Conservation (phyloP, 208 protist species). For the Naegleria fowleri region DNA sequence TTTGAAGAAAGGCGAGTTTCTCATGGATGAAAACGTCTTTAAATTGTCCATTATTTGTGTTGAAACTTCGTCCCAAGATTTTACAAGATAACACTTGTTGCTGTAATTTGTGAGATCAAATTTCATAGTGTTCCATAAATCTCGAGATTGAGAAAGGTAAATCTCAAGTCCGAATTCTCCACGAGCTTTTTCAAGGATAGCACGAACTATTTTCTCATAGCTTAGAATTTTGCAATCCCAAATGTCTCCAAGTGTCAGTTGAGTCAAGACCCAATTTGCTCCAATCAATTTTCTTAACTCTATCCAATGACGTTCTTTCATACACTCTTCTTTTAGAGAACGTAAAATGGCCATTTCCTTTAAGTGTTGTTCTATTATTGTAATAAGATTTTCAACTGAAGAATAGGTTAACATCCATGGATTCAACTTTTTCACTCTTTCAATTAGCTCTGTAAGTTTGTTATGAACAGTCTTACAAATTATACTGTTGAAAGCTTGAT, state of each 20-base stretch:
- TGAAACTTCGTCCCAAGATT: slow-evolving; percentile 94
- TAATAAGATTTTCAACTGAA: slow-evolving; percentile 51
- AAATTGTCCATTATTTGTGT: slow-evolving; percentile 85
- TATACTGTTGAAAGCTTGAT: slow-evolving; percentile 84
- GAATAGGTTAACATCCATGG: slow-evolving; percentile 55
- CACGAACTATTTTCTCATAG: slow-evolving; percentile 71
- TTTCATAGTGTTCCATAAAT: slow-evolving; percentile 81
- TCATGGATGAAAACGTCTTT: slow-evolving; percentile 82
- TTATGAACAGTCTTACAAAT: slow-evolving; percentile 74
- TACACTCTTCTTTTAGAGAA: slow-evolving; percentile 83
- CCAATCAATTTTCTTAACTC: slow-evolving; percentile 74
- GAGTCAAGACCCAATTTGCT: slow-evolving; percentile 73
- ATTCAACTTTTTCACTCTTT: slow-evolving; percentile 56
- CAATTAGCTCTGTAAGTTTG: slow-evolving; percentile 59
- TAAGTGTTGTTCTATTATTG: slow-evolving; percentile 49
- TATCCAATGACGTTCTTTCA: slow-evolving; percentile 83
- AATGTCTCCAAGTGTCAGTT: slow-evolving; percentile 79
- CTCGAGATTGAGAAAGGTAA: slow-evolving; percentile 68
- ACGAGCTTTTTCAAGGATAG: slow-evolving; percentile 58
- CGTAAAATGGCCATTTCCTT: slow-evolving; percentile 65
- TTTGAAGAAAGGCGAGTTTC: slow-evolving; percentile 90
- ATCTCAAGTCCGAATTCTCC: slow-evolving; percentile 78
- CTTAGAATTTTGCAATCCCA: slow-evolving; percentile 81
- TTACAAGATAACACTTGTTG: slow-evolving; percentile 83
- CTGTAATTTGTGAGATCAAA: slow-evolving; percentile 89